A percentile compares a stretch with the other conserved stretches of the same genome.
These are phyloP conservation scores for Artemisia tridentata DNA, from an alignment of 129 eudicot species.

Conservation along the genomic window DNA sequence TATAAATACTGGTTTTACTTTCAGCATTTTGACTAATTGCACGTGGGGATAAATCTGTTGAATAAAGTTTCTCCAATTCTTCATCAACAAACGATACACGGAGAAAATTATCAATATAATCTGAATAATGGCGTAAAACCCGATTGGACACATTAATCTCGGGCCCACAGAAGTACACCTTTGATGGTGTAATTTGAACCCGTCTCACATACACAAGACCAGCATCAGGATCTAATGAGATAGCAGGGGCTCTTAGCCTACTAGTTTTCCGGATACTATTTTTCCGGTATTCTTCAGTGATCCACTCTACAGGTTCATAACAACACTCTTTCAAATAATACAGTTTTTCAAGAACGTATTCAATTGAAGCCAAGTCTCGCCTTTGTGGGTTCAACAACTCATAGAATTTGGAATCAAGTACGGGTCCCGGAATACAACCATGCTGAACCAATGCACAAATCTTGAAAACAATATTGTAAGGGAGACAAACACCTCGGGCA, in stretches of 20 bases:
- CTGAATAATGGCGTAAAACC: slow-evolving; percentile 51
- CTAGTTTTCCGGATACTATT: no score
- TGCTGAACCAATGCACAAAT: slow-evolving; percentile 67
- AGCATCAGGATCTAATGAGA: slow-evolving; percentile 54
- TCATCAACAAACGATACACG: slow-evolving; percentile 87
- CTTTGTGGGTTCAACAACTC: slow-evolving; percentile 57
- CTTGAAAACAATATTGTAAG: slow-evolving; percentile 57
- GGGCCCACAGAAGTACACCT: slow-evolving; percentile 78
- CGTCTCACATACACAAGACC: slow-evolving; percentile 75
- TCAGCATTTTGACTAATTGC: slow-evolving; percentile 25
- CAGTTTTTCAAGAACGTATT: slow-evolving; percentile 65
- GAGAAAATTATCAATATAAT: slow-evolving; percentile 61
- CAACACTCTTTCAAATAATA: slow-evolving; percentile 57
- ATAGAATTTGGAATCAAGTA: slow-evolving; percentile 48
- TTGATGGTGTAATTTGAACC: slow-evolving; percentile 80
- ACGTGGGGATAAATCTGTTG: slow-evolving; percentile 72
- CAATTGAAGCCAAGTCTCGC: slow-evolving; percentile 35
- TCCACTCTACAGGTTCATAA: slow-evolving; percentile 74
- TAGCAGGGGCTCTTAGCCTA: slow-evolving; percentile 39
- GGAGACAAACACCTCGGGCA: slow-evolving; percentile 40
- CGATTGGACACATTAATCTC: slow-evolving; percentile 81
- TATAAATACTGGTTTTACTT: slow-evolving; percentile 47
- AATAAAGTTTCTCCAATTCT: slow-evolving; percentile 61
- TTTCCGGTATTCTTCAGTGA: slow-evolving; percentile 45
- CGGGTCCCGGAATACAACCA: slow-evolving; percentile 83